Conservation (phyloP, 768 basidiomycete genomes). For the Hydnomerulius pinastri region DNA sequence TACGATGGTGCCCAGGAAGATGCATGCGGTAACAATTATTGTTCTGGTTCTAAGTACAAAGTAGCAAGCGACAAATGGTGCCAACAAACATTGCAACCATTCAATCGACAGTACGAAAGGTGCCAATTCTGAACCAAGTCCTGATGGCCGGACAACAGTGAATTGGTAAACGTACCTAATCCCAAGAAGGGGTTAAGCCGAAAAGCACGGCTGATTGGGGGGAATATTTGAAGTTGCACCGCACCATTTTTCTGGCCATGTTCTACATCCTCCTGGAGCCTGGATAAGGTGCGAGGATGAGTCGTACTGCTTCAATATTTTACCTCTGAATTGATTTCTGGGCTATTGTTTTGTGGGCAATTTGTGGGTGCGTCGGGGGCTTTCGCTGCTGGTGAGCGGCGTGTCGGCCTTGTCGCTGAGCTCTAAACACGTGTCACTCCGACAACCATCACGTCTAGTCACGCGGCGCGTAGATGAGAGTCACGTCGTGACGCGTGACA, state of each 20-base stretch:
- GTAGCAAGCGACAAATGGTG: background rate
- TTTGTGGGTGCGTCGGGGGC: background rate
- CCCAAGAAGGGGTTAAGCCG: too few species aligned
- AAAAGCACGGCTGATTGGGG: too few species aligned
- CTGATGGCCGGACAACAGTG: background rate
- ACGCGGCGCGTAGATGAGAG: background rate
- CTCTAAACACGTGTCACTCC: constrained; percentile 8
- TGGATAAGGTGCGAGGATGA: too few species aligned
- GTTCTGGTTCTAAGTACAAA: background rate
- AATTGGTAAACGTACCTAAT: too few species aligned
- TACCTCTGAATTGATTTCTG: background rate
- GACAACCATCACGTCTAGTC: background rate
- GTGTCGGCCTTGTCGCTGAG: background rate
- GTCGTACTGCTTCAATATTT: background rate
- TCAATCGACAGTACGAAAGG: background rate
- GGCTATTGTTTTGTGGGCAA: too few species aligned
- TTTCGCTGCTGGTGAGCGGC: background rate
- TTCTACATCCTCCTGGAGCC: too few species aligned
- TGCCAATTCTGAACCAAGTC: background rate
- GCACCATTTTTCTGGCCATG: too few species aligned
- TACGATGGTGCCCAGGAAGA: too few species aligned
- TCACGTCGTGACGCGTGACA: constrained; percentile 11
- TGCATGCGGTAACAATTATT: too few species aligned
- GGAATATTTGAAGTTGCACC: too few species aligned
- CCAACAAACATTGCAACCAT: background rate